Conservation (phyloP, 139 green algal species). For the Volvox africanus region DNA sequence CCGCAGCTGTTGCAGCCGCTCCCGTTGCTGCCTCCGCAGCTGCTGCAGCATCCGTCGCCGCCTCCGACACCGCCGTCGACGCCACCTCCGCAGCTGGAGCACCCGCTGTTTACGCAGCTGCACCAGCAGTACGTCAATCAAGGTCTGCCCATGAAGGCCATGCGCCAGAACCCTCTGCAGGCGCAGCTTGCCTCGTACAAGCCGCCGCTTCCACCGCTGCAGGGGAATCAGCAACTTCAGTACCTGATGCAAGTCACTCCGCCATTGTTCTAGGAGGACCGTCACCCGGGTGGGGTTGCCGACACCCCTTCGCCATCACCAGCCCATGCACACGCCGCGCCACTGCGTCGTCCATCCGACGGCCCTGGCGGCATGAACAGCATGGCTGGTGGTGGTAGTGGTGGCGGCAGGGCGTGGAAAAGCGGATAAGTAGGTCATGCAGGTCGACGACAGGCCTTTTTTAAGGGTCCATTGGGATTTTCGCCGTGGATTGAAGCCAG, state of each 20-base stretch:
- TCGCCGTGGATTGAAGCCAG: no score
- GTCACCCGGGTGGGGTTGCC: background rate
- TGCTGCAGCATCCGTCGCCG: no score
- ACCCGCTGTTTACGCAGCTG: no score
- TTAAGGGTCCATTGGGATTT: no score
- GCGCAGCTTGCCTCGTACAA: background rate
- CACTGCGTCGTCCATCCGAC: background rate
- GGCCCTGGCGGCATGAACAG: slow-evolving; percentile 1
- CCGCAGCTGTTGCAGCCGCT: no score
- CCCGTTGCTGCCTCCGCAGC: no score
- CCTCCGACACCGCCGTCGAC: no score
- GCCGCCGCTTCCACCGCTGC: background rate
- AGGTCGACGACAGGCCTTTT: no score
- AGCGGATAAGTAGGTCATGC: background rate
- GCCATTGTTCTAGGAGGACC: background rate
- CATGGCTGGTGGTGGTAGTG: background rate
- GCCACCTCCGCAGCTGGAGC: no score
- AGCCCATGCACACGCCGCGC: background rate
- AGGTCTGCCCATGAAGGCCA: no score
- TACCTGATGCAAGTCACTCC: background rate
- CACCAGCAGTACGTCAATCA: no score
- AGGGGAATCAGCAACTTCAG: background rate
- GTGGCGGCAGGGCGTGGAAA: background rate
- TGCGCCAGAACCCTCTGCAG: background rate
- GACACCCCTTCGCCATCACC: background rate